Conservation (phyloP, 1,284 basidiomycete species). For the Cryptococcus hybrid region DNA sequence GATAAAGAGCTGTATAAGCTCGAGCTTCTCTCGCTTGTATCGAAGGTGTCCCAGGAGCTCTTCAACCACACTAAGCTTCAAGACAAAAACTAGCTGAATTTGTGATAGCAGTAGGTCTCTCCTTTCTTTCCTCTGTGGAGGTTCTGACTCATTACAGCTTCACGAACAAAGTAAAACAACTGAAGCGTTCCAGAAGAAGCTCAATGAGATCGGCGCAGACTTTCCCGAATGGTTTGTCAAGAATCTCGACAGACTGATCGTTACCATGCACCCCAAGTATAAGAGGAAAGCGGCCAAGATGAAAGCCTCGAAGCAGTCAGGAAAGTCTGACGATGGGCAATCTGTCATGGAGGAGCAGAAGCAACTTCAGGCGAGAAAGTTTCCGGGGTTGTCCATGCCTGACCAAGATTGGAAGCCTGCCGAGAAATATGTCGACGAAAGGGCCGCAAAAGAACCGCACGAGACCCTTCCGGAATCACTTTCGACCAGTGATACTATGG, state of each 20-base stretch:
- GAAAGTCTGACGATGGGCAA: conserved; percentile 31
- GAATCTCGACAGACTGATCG: conserved; percentile 90
- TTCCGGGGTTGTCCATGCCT: conserved; percentile 86
- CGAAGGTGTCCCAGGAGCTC: conserved; percentile 85
- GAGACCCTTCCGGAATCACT: conserved; percentile 54
- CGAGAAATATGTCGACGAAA: conserved; percentile 54
- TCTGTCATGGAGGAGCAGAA: conserved; percentile 55
- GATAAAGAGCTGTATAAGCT: conserved; percentile 83
- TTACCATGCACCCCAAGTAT: conserved; percentile 94
- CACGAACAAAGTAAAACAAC: conserved; percentile 72
- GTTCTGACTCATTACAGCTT: conserved; percentile 50
- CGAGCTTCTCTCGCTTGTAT: conserved; percentile 83
- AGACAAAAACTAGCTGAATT: conserved; percentile 96
- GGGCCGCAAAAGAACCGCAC: conserved; percentile 56
- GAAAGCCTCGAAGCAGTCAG: conserved; percentile 31
- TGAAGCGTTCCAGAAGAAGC: conserved; percentile 71
- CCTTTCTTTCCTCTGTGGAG: background rate
- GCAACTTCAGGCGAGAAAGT: conserved; percentile 77
- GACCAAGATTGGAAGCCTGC: conserved; percentile 62
- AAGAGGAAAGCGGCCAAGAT: conserved; percentile 66
- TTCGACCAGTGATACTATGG: conserved; percentile 41
- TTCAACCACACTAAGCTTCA: conserved; percentile 74
- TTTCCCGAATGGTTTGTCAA: conserved; percentile 88
- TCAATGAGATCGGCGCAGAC: conserved; percentile 76
- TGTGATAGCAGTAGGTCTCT: conserved; percentile 63